A percentile compares a stretch with the other conserved stretches of the same genome.
Evolutionary conservation across 192 early-diverging fungal species (phyloP).

Genomic region (Podila epigama): DNA sequence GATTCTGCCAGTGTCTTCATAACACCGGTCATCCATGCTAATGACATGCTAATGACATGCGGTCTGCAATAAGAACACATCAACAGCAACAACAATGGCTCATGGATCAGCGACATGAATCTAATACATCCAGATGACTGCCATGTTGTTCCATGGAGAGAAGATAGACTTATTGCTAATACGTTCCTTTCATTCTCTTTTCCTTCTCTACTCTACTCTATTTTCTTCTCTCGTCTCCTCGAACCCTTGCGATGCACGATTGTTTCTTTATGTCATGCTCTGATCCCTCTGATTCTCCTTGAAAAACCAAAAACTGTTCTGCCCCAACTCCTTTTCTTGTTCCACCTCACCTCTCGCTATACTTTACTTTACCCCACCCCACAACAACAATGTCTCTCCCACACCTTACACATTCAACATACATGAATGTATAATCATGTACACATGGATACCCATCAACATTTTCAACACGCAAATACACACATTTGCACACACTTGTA

Average conservation of each 20-base stretch:
- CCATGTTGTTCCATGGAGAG: no score
- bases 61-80: no score
- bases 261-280: not conserved
- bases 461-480: not conserved
- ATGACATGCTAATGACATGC: no score
- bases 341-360: not conserved
- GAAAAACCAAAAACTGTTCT: slow-evolving; percentile 3
- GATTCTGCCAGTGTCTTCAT: not conserved
- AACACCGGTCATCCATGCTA: not conserved
- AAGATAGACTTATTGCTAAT: no score
- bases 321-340: not conserved
- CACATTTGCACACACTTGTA: no score
- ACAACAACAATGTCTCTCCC: not conserved
- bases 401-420: not conserved
- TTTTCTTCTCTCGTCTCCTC: not conserved
- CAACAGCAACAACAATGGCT: slow-evolving; percentile 3
- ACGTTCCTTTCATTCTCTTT: not conserved
- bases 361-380: not conserved
- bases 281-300: not conserved
- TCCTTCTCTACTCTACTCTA: not conserved
- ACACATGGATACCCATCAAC: no score
- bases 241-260: not conserved
- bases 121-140: no score
- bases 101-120: no score
- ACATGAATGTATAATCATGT: not conserved